Base-by-base conservation (phyloP, 208 protist species). In the Strigomonas culicis region DNA sequence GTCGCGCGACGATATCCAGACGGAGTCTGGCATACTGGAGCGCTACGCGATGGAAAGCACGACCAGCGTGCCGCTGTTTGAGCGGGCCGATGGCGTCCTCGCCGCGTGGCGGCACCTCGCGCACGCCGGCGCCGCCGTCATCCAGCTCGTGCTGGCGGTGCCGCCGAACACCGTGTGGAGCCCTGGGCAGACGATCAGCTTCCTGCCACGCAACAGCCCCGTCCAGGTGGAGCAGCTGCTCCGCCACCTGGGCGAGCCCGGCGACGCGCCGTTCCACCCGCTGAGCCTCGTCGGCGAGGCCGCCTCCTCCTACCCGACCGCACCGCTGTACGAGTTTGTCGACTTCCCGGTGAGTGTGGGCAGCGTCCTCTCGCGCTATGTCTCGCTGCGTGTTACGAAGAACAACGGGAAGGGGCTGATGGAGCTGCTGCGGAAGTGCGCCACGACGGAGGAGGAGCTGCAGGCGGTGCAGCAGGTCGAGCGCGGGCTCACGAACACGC, bases 131-230 rank as follows among this genome's bases (percentile, higher is more conserved):
- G 25, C 61, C 2, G 47, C 59, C 2, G 74, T 83, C 34, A 17
- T 84, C n/a, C 72, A 80, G 32, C 53, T 87, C 27, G 59, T 78
- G 52, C 46, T 87, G 4, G 44, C 31, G 0, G 77, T 84, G 17
- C 52, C 39, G 10, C 28, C 21, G 0, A 72, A 66, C 30, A 67
- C 66, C 51, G 52, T 71, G 39, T 93, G 82, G 82, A 3, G 27
- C 2, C 84, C 86, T 2, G 86, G 86, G 13, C 82, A 93, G 61
- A 72, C 81, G 0, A 73, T 93, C 27, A 52, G 71, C 17, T 55
- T 93, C 19, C 44, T 82, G 22, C 82, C 82, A 17, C 57, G 67
- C 0, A 93, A 93, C 56, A 66, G 70, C 32, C 10, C 50, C 11
- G 55, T 25, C 0, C 44, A 59, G 17, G 86, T 91, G 28, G 64